Conservation (phyloP, 306 rosid species). For the Acmispon strigosus region DNA sequence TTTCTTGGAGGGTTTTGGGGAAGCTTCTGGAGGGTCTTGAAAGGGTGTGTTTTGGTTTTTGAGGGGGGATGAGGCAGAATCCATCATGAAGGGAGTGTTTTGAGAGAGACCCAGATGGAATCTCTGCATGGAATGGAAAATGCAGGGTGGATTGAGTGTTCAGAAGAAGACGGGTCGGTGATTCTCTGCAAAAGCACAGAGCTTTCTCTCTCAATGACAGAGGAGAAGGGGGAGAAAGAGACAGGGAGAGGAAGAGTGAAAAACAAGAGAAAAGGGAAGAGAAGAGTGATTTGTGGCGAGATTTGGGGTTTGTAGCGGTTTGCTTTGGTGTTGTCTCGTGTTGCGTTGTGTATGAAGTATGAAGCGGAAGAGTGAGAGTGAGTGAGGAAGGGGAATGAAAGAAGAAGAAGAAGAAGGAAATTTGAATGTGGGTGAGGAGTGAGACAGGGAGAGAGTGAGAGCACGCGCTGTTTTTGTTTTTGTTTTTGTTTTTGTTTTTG, state of each 20-base stretch:
- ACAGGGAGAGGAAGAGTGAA: background rate
- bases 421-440: slow-evolving; percentile 28
- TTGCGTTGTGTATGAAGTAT: background rate
- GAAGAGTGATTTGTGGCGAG: slow-evolving; percentile 36
- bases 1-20: slow-evolving; percentile 62
- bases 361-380: background rate
- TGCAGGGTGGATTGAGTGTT: background rate
- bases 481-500: no score
- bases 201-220: background rate
- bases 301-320: slow-evolving; percentile 26
- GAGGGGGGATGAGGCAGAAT: slow-evolving; percentile 33
- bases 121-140: slow-evolving; percentile 16
- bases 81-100: slow-evolving; percentile 48
- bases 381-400: background rate
- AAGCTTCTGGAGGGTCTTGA: slow-evolving; percentile 42
- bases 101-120: slow-evolving; percentile 42
- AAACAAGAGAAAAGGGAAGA: no score
- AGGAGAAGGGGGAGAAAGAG: background rate
- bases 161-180: slow-evolving; percentile 6
- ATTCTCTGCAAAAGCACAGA: background rate
- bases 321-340: background rate
- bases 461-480: slow-evolving; percentile 28
- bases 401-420: background rate
- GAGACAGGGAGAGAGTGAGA: background rate
- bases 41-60: slow-evolving; percentile 24